Evolutionary conservation across 1,139 yeast genomes (phyloP), one percentile per base, ranked within the genome.

Genomic region (Kurtzmaniella quercitrusa): DNA sequence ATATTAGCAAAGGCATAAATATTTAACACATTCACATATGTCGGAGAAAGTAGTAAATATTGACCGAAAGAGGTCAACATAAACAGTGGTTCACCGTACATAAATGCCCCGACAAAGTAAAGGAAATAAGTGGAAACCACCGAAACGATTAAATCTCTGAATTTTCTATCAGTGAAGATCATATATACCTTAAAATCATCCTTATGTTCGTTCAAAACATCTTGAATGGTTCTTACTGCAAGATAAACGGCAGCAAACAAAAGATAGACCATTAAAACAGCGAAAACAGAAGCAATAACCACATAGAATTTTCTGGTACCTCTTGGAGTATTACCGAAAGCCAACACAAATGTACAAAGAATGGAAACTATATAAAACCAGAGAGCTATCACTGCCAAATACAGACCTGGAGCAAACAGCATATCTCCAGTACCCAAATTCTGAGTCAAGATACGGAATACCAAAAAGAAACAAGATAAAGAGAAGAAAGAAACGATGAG

Each of bases 121-220:
- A 93, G 73, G 3, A 82, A 78, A 62, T 90, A 91, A 0, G 98
- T 93, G 2, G 96, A 85, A 14, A 80, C 76, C 56, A 90, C 75
- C 9, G 97, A 89, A n/a, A 93, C 81, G 33, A 91, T 77, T 63
- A 93, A 73, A 59, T 93, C 96, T 51, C 98, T 72, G 65, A 93
- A 83, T 50, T 82, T 78, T 16, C 76, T 63, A 58, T 84, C 81
- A 14, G 80, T 72, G 56, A 84, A 75, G 16, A 85, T 65, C 67
- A 81, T 65, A 3, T 61, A 57, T 25, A 73, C 70, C 3, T 64
- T 60, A 53, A 79, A 73, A 49, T 74, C 67, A 38, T 71, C 68
- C 38, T 70, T 66, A 45, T 75, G 70, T 9, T 63, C 68, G 10
- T 57, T 47, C 42, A 72, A 49, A 42, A 68, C 65, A 14, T 62